Evolutionary conservation across 2,329 filamentous ascomycete genomes (phyloP), one percentile per base, ranked within the genome.

Genomic region (Xylariales sp.): DNA sequence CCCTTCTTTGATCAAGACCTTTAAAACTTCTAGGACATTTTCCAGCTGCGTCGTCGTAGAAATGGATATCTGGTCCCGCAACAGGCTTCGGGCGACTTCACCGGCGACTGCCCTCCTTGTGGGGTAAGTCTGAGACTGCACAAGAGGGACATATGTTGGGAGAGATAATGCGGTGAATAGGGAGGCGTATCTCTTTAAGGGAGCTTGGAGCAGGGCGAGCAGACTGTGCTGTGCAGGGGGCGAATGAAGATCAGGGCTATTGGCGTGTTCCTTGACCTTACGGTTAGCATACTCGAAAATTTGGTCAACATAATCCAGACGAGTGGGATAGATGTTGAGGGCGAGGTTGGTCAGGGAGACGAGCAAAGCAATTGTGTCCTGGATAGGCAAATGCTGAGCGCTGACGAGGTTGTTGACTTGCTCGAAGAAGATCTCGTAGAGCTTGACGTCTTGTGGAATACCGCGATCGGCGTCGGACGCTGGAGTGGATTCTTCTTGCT

Each of bases 371-470:
- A 97, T 96, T 18, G 93, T 97, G 78, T 99, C 97, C 79, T 97
- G 94, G 71, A 99, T 95, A 0, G 94, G 92, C 60, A 99, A 85
- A 73, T 93, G 91, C 76, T 97, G 93, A 60, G 92, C 93, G 80
- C 94, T 95, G 69, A 98, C 94, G 59, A 99, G 84, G 75, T 95
- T 94, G 77, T 97, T 92, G 69, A 98, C 96, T 80, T 98, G 96
- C 59, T 94, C 91, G 77, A 98, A 97, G 85, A 98, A 99, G 67
- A 98, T 93, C 80, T 98, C 94, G 79, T 98, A 98, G 30, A 99
- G 87, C 80, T 93, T 95, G 65, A 97, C 90, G 75, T 93, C 91
- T 60, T 90, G 86, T 0, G 91, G 90, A 72, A 93, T 92, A 23
- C 88, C 83, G 74, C 80, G 80, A 56, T 80, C 77, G 64, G 80